Conservation (phyloP, 2,329 filamentous ascomycete species). For the Fusarium xylarioides region DNA sequence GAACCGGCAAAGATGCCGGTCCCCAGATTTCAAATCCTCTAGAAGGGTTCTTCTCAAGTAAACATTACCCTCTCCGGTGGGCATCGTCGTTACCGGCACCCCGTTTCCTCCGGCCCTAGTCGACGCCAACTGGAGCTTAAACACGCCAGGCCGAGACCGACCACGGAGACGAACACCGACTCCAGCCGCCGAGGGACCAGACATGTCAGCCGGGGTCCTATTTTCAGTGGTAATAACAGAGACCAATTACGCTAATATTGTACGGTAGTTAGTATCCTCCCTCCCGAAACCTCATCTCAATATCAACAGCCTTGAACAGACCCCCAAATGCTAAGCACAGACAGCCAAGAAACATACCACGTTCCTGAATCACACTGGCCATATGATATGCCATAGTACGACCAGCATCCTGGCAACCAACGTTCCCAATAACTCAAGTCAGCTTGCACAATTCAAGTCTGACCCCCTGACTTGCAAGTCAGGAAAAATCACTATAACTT, state of each 20-base stretch:
- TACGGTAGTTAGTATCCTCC: neutral
- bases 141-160: conserved; percentile 34
- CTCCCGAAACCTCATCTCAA: neutral
- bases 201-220: neutral
- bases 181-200: conserved; percentile 19
- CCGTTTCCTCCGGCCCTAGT: conserved; percentile 34
- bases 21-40: conserved; percentile 21
- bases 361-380: conserved; percentile 2
- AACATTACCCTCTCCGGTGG: conserved; percentile 16
- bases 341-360: conserved; percentile 3
- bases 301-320: neutral
- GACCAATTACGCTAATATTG: neutral
- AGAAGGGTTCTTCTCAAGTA: conserved; percentile 29
- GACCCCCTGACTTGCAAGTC: too few species aligned
- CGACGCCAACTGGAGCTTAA: conserved; percentile 30
- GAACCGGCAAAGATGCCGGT: conserved; percentile 32
- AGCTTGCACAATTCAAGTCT: too few species aligned
- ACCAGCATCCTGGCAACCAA: conserved; percentile 36
- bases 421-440: too few species aligned
- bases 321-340: conserved; percentile 10
- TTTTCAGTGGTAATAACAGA: neutral
- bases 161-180: conserved; percentile 24
- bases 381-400: conserved; percentile 30
- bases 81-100: conserved; percentile 32
- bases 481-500: too few species aligned